Evolutionary conservation across 495 filamentous ascomycete genomes (phyloP).

Genomic region (Hyaloscypha finlandica): DNA sequence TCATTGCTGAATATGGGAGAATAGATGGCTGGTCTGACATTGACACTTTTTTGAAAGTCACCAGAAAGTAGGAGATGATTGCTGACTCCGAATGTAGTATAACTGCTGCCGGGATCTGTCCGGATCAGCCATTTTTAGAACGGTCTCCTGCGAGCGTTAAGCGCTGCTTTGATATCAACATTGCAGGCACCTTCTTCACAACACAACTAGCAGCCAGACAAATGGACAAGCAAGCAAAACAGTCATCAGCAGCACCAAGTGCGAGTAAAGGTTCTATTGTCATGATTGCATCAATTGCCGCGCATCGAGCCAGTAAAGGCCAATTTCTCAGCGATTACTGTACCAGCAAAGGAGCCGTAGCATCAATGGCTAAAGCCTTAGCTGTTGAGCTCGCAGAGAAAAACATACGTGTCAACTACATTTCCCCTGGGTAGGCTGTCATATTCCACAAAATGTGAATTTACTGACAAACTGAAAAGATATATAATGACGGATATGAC

Average conservation of each 20-base stretch:
- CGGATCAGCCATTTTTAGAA: slow-evolving; percentile 66
- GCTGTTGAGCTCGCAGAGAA: slow-evolving; percentile 79
- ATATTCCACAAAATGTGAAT: no score
- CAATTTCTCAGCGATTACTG: slow-evolving; percentile 79
- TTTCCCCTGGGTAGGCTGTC: slow-evolving; percentile 63
- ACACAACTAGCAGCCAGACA: slow-evolving; percentile 72
- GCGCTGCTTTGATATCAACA: slow-evolving; percentile 69
- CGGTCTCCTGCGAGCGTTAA: slow-evolving; percentile 57
- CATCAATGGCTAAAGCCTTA: slow-evolving; percentile 78
- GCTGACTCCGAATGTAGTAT: slow-evolving; percentile 33
- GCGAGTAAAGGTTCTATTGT: slow-evolving; percentile 60
- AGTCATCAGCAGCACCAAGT: slow-evolving; percentile 20
- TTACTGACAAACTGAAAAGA: slow-evolving; percentile 29
- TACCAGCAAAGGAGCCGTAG: slow-evolving; percentile 79
- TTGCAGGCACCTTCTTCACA: slow-evolving; percentile 73
- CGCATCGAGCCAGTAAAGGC: slow-evolving; percentile 71
- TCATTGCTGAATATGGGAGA: slow-evolving; percentile 29
- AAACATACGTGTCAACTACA: slow-evolving; percentile 89
- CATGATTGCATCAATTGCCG: slow-evolving; percentile 76
- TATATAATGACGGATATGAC: slow-evolving; percentile 95
- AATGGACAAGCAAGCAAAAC: slow-evolving; percentile 49
- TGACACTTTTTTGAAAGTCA: not conserved
- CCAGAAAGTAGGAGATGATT: not conserved
- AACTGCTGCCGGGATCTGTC: slow-evolving; percentile 75
- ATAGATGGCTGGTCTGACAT: slow-evolving; percentile 26